These are phyloP conservation scores for Limonomyces culmigenus DNA, from an alignment of 1,284 basidiomycete genomes.

Conservation along the genomic window DNA sequence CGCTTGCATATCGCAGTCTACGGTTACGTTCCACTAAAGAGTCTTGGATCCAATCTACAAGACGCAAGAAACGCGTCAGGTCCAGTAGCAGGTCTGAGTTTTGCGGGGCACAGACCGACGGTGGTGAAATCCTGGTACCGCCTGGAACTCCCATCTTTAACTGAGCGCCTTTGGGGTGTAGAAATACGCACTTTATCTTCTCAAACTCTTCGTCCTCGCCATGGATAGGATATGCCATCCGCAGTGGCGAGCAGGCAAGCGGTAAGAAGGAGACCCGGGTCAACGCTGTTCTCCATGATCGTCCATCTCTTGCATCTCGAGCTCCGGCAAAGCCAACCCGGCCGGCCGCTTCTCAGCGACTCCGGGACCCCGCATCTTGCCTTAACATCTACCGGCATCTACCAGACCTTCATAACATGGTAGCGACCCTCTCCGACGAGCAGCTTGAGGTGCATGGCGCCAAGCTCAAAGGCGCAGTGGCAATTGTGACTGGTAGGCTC, in stretches of 20 bases:
- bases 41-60: conserved; percentile 88
- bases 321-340: too few species aligned
- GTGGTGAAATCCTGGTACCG: conserved; percentile 79
- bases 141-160: conserved; percentile 17
- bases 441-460: too few species aligned
- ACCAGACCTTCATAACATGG: too few species aligned
- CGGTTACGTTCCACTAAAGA: conserved; percentile 71
- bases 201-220: conserved; percentile 19
- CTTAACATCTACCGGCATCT: too few species aligned
- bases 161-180: neutral
- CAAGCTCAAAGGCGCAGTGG: too few species aligned
- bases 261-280: too few species aligned
- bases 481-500: too few species aligned
- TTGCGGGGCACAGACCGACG: conserved; percentile 30
- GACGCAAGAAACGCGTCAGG: conserved; percentile 1
- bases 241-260: too few species aligned
- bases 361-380: too few species aligned
- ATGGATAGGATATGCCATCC: too few species aligned
- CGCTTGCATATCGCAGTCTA: conserved; percentile 31
- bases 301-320: neutral
- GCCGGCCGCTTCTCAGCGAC: too few species aligned
- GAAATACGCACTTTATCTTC: conserved; percentile 18
- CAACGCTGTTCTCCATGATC: conserved; percentile 1
- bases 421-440: too few species aligned
- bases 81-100: conserved; percentile 4